Percentiles rank a stretch among this genome's conserved stretches.
Conservation (phyloP, 345 rosid species). For the Gossypium turneri region DNA sequence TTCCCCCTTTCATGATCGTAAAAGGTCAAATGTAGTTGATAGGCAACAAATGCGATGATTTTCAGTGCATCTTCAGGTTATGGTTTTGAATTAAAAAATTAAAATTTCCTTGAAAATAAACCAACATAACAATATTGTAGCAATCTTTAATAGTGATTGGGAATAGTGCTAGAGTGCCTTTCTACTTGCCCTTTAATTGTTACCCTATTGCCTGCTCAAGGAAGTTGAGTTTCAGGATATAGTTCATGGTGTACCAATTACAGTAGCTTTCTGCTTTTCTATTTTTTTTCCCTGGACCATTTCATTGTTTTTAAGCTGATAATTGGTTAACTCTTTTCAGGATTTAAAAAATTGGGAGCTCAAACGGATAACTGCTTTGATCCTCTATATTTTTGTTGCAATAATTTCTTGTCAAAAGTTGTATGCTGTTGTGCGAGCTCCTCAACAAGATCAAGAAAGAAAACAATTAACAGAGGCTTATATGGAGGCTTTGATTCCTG, state of each 20-base stretch:
- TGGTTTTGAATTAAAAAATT: not conserved
- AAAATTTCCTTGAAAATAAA: not conserved
- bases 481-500: constrained; percentile 96
- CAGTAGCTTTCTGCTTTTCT: not conserved
- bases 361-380: constrained; percentile 51
- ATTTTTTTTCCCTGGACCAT: not conserved
- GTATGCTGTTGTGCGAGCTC: constrained; percentile 64
- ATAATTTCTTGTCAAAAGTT: constrained; percentile 58
- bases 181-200: not conserved
- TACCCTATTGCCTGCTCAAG: not conserved
- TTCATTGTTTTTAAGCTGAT: constrained; percentile 12
- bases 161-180: not conserved
- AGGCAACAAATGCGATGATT: no score
- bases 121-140: not conserved
- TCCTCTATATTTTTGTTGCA: constrained; percentile 53
- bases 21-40: no score
- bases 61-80: not conserved
- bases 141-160: not conserved
- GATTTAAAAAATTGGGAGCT: constrained; percentile 73
- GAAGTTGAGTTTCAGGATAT: constrained; percentile 2
- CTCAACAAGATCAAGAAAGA: constrained; percentile 50
- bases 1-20: no score
- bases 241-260: not conserved
- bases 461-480: constrained; percentile 78
- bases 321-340: constrained; percentile 40